Base-by-base conservation (phyloP, 225 moss, liverwort and hornwort species). In the Marchantia polymorpha region DNA sequence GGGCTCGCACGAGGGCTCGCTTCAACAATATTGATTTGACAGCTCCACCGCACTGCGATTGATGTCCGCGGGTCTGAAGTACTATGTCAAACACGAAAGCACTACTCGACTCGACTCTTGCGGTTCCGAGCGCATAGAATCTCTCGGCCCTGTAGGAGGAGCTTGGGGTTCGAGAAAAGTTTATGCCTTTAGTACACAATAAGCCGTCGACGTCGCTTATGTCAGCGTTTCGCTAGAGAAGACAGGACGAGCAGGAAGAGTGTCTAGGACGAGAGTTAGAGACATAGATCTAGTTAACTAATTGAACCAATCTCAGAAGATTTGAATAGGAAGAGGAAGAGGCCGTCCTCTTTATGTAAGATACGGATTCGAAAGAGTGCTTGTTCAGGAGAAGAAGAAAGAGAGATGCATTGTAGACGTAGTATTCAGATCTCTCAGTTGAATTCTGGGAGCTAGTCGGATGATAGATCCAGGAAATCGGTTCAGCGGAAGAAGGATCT, bases 11-110 rank as follows among this genome's bases (percentile, higher is more conserved):
- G 31, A 31, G 29, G 27, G 12, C 31, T 10, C 3, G 64, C 64
- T 64, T 7, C 64, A 64, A 64, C 64, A 64, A 64, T 64, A 64
- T 64, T 23, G 64, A 64, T 64, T 58, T 64, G 64, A 64, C 67
- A 67, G 29, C 29, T 67, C 67, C 29, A 30, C 30, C 8, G 11
- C 67, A 13, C 31, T 31, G 26, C 67, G 16, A 67, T 67, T 67
- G 67, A 67, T 67, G 67, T 67, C 29, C 8, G 29, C 67, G 31
- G 11, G 6, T 12, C 67, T 4, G 5, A 67, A 15, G 67, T 14
- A 29, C 23, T 15, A 29, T 67, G 67, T 29, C 67, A 15, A 29
- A 14, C 29, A 67, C 67, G 67, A 29, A 67, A 30, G 27, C 61
- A 12, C 67, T 27, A 10, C 67, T 67, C 67, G n/a, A n/a, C n/a